Evolutionary conservation across 352 stramenopile genomes (phyloP), one percentile per base, ranked within the genome.

Genomic region (Phytopythium helicoides): DNA sequence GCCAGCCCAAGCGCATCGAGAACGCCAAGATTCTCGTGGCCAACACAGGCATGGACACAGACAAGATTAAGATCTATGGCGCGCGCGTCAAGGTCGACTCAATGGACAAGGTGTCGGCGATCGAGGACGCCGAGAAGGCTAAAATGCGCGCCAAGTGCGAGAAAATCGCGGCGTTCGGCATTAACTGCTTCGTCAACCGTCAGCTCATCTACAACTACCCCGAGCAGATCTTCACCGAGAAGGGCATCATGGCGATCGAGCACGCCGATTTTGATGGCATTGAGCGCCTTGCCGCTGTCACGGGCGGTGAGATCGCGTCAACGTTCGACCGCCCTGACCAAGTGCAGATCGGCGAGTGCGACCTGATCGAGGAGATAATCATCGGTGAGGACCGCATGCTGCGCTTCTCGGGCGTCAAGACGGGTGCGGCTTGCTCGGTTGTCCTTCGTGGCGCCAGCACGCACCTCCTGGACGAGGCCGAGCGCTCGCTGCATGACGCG

Each of bases 141-240:
- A 99, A 98, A 75, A 99, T 99, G 97, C 91, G 96, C 58, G 81
- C 84, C 52, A 99, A 99, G 76, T 95, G 94, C 49, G 83, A 99
- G 49, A 98, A 99, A 66, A 99, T 99, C 56, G 92, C 98, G 56
- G 73, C 78, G 25, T 98, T 99, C 64, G 95, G 96, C 40, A 98
- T 98, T 74, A 99, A 99, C 82, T 98, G 98, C 51, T 99, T 99
- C 74, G 97, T 99, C 60, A 99, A 99, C 75, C 85, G 97, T 40
- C 97, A 99, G 76, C 80, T 99, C 42, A 99, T 99, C 74, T 99
- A 99, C 86, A 99, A 99, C 68, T 99, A 98, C 72, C 96, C 97
- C 0, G 97, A 99, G 72, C 86, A 97, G 51, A 96, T 99, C 56
- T 99, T 99, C 67, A 97, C 97, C 14, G 92, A 98, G 40, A 92